Base-by-base conservation (phyloP, 192 early-diverging fungal species). In the Phycomyces nitens region DNA sequence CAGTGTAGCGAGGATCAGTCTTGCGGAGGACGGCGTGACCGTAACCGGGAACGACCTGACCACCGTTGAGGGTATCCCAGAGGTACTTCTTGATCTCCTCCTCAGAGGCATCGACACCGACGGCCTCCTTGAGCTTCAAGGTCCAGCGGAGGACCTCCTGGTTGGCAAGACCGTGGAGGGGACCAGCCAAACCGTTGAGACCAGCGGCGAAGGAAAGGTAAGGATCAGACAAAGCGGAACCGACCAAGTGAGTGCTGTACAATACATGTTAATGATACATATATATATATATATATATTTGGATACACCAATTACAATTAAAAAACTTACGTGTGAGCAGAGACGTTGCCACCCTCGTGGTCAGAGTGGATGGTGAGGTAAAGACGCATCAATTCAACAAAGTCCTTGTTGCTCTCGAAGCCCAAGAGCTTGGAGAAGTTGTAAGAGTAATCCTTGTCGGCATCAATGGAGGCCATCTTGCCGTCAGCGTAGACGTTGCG, bases 281-380 rank as follows among this genome's bases (percentile, higher is more conserved):
- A 62, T 38, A 40, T 40, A 24, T 40, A n/a, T 39, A n/a, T 40
- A 39, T 24, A 49, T 34, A 52, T n/a, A n/a, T 16, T n/a, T n/a
- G n/a, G n/a, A n/a, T n/a, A n/a, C n/a, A n/a, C n/a, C n/a, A n/a
- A n/a, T n/a, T n/a, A n/a, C n/a, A n/a, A n/a, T n/a, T n/a, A n/a
- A n/a, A 22, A 22, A 5, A 64, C 68, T 70, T 70, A 70, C 73
- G 97, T 92, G 84, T 99, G 97, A 56, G 97, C 97, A 68, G 91
- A 94, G 81, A 97, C 97, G 79, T 99, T 99, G 74, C 97, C 97
- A 75, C 97, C 97, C 85, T 99, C 97, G 88, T 99, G 97, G 83
- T 99, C 97, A 66, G 95, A 96, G 91, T 99, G 97, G 80, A 99
- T 97, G 75, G 93, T 94, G 72, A 99, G 82, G 88, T 99, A 99